Evolutionary conservation across 2,329 filamentous ascomycete genomes (phyloP), one percentile per base, ranked within the genome.

Genomic region (Ramularia collo-cygni): DNA sequence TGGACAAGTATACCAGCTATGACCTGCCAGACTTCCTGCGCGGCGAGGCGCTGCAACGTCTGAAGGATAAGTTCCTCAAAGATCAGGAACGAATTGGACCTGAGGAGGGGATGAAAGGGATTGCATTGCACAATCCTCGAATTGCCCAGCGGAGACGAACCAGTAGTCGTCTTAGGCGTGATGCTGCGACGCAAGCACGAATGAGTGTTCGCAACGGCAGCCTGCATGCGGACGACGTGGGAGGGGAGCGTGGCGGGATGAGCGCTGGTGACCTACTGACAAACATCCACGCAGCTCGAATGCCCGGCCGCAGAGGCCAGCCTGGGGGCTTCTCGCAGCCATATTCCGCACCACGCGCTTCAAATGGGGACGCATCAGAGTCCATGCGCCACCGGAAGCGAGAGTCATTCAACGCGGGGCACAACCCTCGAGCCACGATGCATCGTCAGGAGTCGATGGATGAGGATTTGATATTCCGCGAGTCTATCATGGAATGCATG

Each of bases 401-500:
- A 29, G 66, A 70, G 46, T 63, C 62, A 1, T 68, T 69, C 43
- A 49, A 56, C 49, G 27, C 52, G 51, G 34, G 51, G 39, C 21
- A 60, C 50, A 40, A 51, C 27, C 57, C 57, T 44, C 62, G 58
- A 8, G 61, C 60, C 19, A 62, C 60, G 2, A 64, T 79, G 31
- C 83, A 87, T 53, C 77, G 83, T 4, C 80, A 89, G 50, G 88
- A 95, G 40, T 83, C 85, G 0, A 67, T 88, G 6, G 86, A 95
- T 50, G 92, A 96, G 58, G 90, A 95, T 54, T 78, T 82, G 33
- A 64, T 94, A 5, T 96, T 98, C 62, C 76, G 93, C 28, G 81
- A 87, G 43, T 93, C 88, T 0, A 87, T 98, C 12, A 67, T 96
- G 15, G 87, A 95, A 52, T 96, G 92, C 59, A 94, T 98, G 68